A percentile compares a stretch with the other conserved stretches of the same genome.
These are phyloP conservation scores for Fragilaria crotonensis DNA, from an alignment of 108 stramenopile species.

Conservation along the genomic window DNA sequence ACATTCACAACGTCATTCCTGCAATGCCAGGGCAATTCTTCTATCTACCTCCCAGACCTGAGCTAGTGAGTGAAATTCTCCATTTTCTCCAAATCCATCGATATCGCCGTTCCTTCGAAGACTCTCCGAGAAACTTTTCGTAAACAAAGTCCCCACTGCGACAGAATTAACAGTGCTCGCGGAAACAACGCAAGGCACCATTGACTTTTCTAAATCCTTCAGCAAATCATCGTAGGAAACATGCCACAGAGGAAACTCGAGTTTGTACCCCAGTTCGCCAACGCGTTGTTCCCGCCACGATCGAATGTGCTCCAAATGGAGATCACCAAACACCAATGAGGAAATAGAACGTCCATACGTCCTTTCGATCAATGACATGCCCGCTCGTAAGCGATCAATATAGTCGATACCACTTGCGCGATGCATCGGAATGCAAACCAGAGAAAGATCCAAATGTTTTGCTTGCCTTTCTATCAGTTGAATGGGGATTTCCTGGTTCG, in stretches of 20 bases:
- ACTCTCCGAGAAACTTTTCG: slow-evolving; percentile 23
- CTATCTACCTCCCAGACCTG: slow-evolving; percentile 62
- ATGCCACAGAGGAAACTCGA: slow-evolving; percentile 75
- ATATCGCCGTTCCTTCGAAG: slow-evolving; percentile 17
- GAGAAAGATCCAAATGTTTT: slow-evolving; percentile 49
- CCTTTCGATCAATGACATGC: slow-evolving; percentile 37
- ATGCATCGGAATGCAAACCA: slow-evolving; percentile 74
- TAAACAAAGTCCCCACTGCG: slow-evolving; percentile 40
- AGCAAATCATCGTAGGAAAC: slow-evolving; percentile 43
- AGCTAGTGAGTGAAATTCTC: slow-evolving; percentile 81
- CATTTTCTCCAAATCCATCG: slow-evolving; percentile 80
- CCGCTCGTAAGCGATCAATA: slow-evolving; percentile 42
- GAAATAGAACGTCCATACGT: slow-evolving; percentile 11
- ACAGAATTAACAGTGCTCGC: slow-evolving; percentile 33
- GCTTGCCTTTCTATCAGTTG: slow-evolving; percentile 68
- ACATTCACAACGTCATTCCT: too few relatives aligned
- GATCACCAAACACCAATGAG: slow-evolving; percentile 81
- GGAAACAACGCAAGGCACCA: slow-evolving; percentile 45
- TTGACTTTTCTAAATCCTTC: slow-evolving; percentile 56
- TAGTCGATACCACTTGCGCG: slow-evolving; percentile 64
- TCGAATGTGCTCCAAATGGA: slow-evolving; percentile 86
- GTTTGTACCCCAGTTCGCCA: slow-evolving; percentile 25
- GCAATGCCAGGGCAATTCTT: slow-evolving; percentile 33
- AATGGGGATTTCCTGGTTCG: slow-evolving; percentile 81
- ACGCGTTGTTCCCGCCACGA: slow-evolving; percentile 69